phyloP scores from a whole-genome alignment of 192 early-diverging fungal genomes.

The Coemansia nantahalensis region DNA sequence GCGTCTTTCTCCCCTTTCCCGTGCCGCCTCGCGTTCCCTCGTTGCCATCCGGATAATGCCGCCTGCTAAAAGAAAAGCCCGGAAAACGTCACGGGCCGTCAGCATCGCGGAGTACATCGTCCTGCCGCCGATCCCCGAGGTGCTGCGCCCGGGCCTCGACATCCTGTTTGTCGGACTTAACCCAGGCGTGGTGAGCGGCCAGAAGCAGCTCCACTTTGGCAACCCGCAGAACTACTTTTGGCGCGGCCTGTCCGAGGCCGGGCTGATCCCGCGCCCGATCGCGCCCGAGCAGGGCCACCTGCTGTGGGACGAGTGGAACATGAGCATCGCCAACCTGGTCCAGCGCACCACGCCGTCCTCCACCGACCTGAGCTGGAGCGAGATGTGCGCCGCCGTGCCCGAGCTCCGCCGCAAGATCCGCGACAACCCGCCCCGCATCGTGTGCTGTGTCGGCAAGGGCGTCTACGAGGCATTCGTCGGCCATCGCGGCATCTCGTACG shows the following conservation, averaged over 20 bases:
- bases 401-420: conserved; percentile 61
- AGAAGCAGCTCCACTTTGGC: conserved; percentile 64
- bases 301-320: conserved; percentile 51
- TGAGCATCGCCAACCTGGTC: conserved; percentile 67
- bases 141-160: conserved; percentile 36
- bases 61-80: too few species aligned
- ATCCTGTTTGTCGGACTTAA: conserved; percentile 77
- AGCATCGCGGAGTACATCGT: too few species aligned
- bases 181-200: conserved; percentile 61
- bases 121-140: conserved; percentile 48
- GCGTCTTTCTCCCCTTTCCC: too few species aligned
- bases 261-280: conserved; percentile 54
- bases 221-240: conserved; percentile 73
- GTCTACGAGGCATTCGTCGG: conserved; percentile 63
- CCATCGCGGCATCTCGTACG: conserved; percentile 14
- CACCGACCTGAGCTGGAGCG: conserved; percentile 56
- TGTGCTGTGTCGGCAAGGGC: conserved; percentile 70
- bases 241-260: conserved; percentile 64
- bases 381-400: conserved; percentile 62
- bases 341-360: conserved; percentile 58
- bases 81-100: too few species aligned
- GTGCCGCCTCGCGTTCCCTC: too few species aligned
- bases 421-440: conserved; percentile 56
- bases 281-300: conserved; percentile 54
- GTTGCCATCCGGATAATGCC: too few species aligned